Evolutionary conservation across 345 rosid species (phyloP), one percentile per base, ranked within the genome.

Genomic region (Citrus trifoliata): DNA sequence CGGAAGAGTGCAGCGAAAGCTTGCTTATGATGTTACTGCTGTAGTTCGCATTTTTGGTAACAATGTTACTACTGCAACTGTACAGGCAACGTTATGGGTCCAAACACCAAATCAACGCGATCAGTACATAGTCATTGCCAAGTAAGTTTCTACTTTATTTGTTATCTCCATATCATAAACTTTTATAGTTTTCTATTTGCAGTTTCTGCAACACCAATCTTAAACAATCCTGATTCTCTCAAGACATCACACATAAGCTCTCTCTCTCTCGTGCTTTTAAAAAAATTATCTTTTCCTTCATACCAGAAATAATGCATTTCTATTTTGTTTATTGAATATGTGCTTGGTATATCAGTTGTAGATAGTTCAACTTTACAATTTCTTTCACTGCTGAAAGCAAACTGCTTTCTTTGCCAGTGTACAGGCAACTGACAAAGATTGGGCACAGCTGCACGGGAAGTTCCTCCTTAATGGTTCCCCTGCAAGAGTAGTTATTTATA

Each of bases 401-500:
- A 25, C 56, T 56, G 35, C 53, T 67, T 37, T 83, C 46, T 62
- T 46, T 40, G 78, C 24, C 56, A 95, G 99, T 83, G 84, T 91
- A 84, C 88, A 90, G 92, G 98, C 93, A 40, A 87, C 88, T 21
- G 92, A 89, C 77, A 89, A 86, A 79, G 90, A 91, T 67, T 95
- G 99, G 99, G 86, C 81, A 37, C 84, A 85, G 81, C 71, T 95
- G 85, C 85, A 87, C 53, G 99, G 99, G 28, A 92, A 92, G 89
- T 95, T 95, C 89, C 93, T 92, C 46, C 83, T 95, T 33, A 95
- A 95, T 83, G 95, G 90, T 67, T 85, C 91, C 30, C 94, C 95
- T 28, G 89, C 92, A 72, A 87, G 84, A 85, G 91, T 91, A 22
- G 88, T 94, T 61, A 86, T 94, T 75, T 95, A 92, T 82, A 64